Base-by-base conservation (phyloP, 2,329 filamentous ascomycete genomes). In the Lecanoromycetidae sp. region DNA sequence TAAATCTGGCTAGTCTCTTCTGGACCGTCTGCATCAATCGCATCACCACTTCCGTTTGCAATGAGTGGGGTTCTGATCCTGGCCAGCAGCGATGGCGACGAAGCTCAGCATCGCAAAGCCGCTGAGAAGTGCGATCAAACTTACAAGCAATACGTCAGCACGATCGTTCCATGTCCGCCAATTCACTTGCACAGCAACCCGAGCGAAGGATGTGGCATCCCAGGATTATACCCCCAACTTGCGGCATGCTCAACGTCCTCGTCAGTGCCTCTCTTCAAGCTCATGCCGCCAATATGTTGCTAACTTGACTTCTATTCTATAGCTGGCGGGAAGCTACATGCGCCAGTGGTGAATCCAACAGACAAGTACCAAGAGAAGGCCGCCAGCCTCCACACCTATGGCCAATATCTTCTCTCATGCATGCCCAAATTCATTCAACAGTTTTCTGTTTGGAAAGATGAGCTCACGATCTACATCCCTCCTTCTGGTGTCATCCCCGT, bases 371-470 rank as follows among this genome's bases (percentile, higher is more conserved):
- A 82, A 64, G 81, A 84, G 63, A 91, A 90, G 71, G 79, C 84
- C 57, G 84, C 94, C 56, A 77, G 82, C 62, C 74, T 96, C 63
- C 91, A 98, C 74, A 83, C 80, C 61, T 98, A 98, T 63, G 91
- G 91, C 60, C 80, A 93, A 62, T 98, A 94, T 77, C 71, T 98
- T 61, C 90, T 98, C 79, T 88, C 87, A 57, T 94, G 86, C 67
- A 70, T 98, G 61, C 93, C 91, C 59, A 96, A 95, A 74, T 95
- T 94, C 69, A 79, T 98, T 59, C 93, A 98, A 72, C 91, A 98
- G 71, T 96, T 96, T 72, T 94, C 88, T 10, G 90, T 98, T 47
- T 98, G 91, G 91, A 98, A 98, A 72, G 91, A 98, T 64, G 91
- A 98, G 69, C 79, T 98, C 63, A 87, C 84, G 58, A 86, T 95